These are phyloP conservation scores for Passalora sequoiae DNA, from an alignment of 2,329 filamentous ascomycete species.

Conservation along the genomic window DNA sequence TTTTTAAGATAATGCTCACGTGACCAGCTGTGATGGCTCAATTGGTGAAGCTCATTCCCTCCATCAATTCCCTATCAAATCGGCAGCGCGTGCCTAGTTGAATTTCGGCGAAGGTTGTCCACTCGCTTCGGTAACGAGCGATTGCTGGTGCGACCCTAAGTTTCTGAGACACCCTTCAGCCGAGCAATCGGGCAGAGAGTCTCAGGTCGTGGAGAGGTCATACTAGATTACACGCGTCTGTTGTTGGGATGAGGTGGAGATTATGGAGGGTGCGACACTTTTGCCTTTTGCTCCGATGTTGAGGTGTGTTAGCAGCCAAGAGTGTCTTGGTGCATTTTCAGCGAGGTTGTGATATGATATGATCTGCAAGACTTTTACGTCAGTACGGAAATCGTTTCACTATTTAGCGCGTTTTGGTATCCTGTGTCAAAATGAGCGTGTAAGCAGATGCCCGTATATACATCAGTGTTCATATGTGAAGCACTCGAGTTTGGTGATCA, in stretches of 20 bases:
- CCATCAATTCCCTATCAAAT: constrained; percentile 23
- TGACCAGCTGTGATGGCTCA: constrained; percentile 35
- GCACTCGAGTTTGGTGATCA: no score
- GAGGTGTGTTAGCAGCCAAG: no score
- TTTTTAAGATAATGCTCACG: neutral
- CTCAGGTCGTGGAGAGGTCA: constrained; percentile 52
- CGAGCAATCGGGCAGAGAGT: constrained; percentile 56
- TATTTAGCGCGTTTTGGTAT: no score
- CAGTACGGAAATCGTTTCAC: no score
- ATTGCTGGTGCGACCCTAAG: constrained; percentile 50
- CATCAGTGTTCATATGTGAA: no score
- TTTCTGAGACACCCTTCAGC: constrained; percentile 52
- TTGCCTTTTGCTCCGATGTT: no score
- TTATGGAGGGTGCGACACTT: constrained; percentile 35
- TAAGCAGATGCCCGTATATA: no score
- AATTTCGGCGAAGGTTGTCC: constrained; percentile 49
- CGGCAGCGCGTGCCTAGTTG: constrained; percentile 48
- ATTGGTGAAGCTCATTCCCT: constrained; percentile 24
- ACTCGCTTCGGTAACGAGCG: constrained; percentile 54
- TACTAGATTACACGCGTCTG: constrained; percentile 47
- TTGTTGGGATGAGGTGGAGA: constrained; percentile 32
- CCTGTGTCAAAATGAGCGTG: no score
- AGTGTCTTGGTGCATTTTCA: no score
- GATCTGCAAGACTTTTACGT: no score
- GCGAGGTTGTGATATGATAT: no score